These are phyloP conservation scores for Kingdonia uniflora DNA, from an alignment of 164 flowering plant genomes.

Conservation along the genomic window DNA sequence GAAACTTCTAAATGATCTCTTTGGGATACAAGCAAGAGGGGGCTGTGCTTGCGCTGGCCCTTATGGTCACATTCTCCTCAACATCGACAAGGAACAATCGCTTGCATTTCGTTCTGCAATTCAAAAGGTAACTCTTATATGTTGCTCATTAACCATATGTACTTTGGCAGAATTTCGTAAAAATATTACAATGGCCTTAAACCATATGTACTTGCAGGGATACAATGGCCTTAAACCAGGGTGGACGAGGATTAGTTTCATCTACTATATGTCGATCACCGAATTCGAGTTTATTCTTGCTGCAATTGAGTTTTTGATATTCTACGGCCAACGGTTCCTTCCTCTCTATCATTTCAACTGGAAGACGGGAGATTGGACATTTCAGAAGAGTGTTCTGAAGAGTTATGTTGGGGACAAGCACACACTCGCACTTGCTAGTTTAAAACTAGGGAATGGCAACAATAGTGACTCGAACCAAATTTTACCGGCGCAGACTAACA, in stretches of 20 bases:
- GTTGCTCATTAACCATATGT: too few relatives aligned
- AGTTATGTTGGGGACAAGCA: conserved; percentile 7
- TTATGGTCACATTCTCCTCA: conserved; percentile 59
- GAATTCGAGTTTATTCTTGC: conserved; percentile 66
- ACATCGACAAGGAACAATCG: conserved; percentile 29
- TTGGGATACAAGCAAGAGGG: conserved; percentile 81
- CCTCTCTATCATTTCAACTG: conserved; percentile 53
- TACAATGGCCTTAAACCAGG: conserved; percentile 69
- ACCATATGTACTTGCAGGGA: conserved; percentile 33
- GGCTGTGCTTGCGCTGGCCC: conserved; percentile 95
- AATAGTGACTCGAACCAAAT: neutral
- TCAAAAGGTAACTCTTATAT: conserved; percentile 59
- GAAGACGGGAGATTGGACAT: conserved; percentile 57
- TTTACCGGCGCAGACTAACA: conserved; percentile 9
- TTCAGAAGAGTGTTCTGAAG: conserved; percentile 21
- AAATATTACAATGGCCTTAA: too few relatives aligned
- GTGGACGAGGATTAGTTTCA: conserved; percentile 84
- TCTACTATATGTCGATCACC: conserved; percentile 58
- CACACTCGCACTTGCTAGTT: neutral
- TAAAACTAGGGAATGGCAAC: conserved; percentile 6
- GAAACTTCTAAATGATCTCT: conserved; percentile 72
- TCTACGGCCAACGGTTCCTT: conserved; percentile 67
- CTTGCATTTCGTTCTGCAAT: conserved; percentile 37
- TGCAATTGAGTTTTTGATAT: conserved; percentile 61
- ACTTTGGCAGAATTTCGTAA: too few relatives aligned